phyloP scores from a whole-genome alignment of 2,329 filamentous ascomycete species.

The Madurella mycetomatis region DNA sequence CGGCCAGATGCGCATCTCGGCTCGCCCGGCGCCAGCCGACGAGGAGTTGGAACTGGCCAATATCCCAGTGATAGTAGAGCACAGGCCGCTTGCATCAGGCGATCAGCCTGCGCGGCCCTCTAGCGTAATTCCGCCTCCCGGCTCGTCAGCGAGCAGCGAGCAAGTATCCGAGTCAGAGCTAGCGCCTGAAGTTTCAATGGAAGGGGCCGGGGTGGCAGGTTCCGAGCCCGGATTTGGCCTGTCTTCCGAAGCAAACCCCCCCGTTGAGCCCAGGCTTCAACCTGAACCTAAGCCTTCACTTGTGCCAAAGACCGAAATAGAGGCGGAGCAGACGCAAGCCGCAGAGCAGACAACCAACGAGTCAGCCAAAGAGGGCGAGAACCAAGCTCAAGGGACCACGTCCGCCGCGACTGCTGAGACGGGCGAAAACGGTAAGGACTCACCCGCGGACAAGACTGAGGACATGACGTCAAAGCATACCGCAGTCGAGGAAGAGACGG shows the following conservation, averaged over 20 bases:
- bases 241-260: no score
- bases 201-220: slow-evolving; percentile 12
- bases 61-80: slow-evolving; percentile 40
- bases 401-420: neutral
- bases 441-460: no score
- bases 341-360: neutral
- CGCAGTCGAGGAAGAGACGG: no score
- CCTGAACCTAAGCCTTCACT: neutral
- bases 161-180: neutral
- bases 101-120: slow-evolving; percentile 19
- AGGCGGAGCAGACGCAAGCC: neutral
- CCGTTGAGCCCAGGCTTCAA: no score
- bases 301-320: neutral
- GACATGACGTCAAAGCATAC: no score
- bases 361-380: slow-evolving; percentile 13
- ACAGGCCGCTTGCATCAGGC: slow-evolving; percentile 14
- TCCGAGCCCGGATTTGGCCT: neutral
- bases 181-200: neutral
- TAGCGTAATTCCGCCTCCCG: slow-evolving; percentile 21
- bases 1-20: slow-evolving; percentile 45
- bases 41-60: slow-evolving; percentile 36
- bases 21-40: slow-evolving; percentile 49
- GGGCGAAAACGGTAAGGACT: no score
- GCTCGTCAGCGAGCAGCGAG: neutral
- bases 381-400: slow-evolving; percentile 14